A percentile compares a stretch with the other conserved stretches of the same genome.
These are phyloP conservation scores for Aspergillaceae sp. DNA, from an alignment of 2,329 filamentous ascomycete species.

Conservation along the genomic window DNA sequence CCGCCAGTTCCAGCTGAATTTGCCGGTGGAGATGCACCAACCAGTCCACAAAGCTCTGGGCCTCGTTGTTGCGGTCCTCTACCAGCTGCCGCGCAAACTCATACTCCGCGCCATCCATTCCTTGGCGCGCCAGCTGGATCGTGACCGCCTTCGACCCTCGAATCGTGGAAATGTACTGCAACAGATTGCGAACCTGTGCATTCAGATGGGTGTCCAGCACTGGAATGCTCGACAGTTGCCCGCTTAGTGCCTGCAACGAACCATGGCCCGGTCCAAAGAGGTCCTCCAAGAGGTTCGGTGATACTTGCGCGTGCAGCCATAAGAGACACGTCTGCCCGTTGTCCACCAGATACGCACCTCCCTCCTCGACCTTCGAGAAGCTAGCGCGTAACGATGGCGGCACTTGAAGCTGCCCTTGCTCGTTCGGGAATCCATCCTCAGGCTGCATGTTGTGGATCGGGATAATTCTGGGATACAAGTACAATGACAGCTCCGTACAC, in stretches of 20 bases:
- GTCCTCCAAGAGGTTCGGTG: conserved; percentile 81
- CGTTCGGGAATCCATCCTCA: conserved; percentile 86
- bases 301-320: conserved; percentile 89
- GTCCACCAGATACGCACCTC: conserved; percentile 88
- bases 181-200: conserved; percentile 85
- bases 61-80: conserved; percentile 95
- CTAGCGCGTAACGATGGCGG: conserved; percentile 72
- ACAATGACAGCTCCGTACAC: conserved; percentile 73
- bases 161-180: conserved; percentile 73
- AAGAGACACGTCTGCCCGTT: conserved; percentile 87
- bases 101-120: conserved; percentile 2
- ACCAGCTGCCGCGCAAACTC: conserved; percentile 83
- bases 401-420: conserved; percentile 78
- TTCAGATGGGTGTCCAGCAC: conserved; percentile 86
- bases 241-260: conserved; percentile 66
- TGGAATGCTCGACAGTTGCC: conserved; percentile 70
- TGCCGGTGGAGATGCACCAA: conserved; percentile 88
- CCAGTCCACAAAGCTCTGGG: conserved; percentile 98
- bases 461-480: conserved; percentile 91
- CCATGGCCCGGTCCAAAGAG: conserved; percentile 73
- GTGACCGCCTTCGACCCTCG: conserved; percentile 81
- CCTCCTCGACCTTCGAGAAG: conserved; percentile 81
- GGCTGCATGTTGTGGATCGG: conserved; percentile 81
- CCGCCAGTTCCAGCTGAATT: conserved; percentile 72
- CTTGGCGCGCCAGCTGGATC: conserved; percentile 59